These are phyloP conservation scores for Piper betle DNA, from an alignment of 164 flowering plant species.

Conservation along the genomic window DNA sequence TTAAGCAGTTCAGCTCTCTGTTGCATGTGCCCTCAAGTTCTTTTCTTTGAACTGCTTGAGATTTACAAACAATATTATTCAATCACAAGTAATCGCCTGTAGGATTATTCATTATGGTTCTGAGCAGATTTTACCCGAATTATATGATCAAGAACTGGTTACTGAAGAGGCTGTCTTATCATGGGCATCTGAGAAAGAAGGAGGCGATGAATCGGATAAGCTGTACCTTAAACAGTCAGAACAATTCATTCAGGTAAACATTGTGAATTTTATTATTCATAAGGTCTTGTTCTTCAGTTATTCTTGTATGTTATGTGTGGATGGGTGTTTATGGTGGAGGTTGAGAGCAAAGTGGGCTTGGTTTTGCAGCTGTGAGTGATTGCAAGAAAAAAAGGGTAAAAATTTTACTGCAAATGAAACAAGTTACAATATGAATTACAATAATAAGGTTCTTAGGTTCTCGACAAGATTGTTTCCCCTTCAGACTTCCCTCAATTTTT, in stretches of 20 bases:
- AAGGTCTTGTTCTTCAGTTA: not conserved
- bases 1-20: not conserved
- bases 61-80: not conserved
- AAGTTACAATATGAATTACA: no score
- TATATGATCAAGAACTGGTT: conserved; percentile 65
- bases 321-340: not conserved
- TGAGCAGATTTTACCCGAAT: conserved; percentile 49
- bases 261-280: not conserved
- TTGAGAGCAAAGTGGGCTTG: not conserved
- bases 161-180: conserved; percentile 74
- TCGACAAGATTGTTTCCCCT: no score
- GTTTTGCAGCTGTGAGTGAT: not conserved
- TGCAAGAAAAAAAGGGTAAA: not conserved
- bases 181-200: conserved; percentile 82
- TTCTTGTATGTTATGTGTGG: not conserved
- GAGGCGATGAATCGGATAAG: conserved; percentile 80
- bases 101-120: not conserved
- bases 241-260: conserved; percentile 46
- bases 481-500: no score
- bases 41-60: not conserved
- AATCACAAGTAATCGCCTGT: not conserved
- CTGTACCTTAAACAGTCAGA: conserved; percentile 64
- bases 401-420: no score
- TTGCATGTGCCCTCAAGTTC: no score
- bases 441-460: no score